Evolutionary conservation across 208 protist genomes (phyloP), one percentile per base, ranked within the genome.

Genomic region (Leishmania mexicana): DNA sequence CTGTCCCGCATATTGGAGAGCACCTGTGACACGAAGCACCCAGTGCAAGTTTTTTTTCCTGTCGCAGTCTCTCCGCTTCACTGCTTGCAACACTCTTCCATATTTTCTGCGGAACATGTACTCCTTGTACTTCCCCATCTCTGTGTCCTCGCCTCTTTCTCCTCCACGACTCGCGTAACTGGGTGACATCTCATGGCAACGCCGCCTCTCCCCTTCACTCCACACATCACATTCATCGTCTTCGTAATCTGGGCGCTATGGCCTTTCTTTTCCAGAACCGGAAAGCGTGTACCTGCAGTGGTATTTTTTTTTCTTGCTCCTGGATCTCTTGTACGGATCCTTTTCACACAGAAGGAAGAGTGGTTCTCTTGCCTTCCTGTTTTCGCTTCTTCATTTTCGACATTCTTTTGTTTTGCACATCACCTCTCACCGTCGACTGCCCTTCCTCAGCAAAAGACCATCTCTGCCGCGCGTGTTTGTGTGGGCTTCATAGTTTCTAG

Each of bases 311-410:
- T 60, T 47, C n/a, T 24, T 76, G 10, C 42, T 19, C n/a, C 35
- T 57, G 74, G 11, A 38, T 42, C 17, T 17, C n/a, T 19, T 15
- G 21, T 75, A 35, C 70, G 24, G 70, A 6, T n/a, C n/a, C 42
- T 75, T 54, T 54, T 75, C 70, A 75, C 47, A 35, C 5, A 70
- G 45, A 80, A 70, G 24, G 54, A 40, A 74, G 68, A 54, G 68
- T 8, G 0, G 11, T 6, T 74, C 13, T 45, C 45, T 53, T 54
- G 21, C n/a, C 68, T 35, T 49, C 5, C 7, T 47, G 40, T 60
- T 35, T 64, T n/a, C 42, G 68, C 42, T 42, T n/a, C 35, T 76
- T 76, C 24, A n/a, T 19, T 47, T 15, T 35, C 45, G 35, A 2
- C 42, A 38, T 76, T 15, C 13, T 38, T 62, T 31, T 62, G 10